phyloP scores from a whole-genome alignment of 2,329 filamentous ascomycete species.

The Colletotrichum paranaense region DNA sequence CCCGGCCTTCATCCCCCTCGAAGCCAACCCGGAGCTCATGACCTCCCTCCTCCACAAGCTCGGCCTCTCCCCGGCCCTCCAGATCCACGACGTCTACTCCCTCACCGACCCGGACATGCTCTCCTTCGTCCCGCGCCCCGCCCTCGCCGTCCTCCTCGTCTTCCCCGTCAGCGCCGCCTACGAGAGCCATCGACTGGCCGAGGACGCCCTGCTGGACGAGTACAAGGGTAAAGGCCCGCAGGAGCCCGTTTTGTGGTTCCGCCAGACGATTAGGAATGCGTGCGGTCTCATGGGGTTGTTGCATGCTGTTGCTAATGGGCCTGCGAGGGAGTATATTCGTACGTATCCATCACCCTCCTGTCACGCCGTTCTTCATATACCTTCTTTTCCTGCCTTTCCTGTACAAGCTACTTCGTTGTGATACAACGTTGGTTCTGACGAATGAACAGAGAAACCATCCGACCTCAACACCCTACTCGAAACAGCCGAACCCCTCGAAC shows the following conservation, averaged over 20 bases:
- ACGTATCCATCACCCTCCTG: slow-evolving; percentile 41
- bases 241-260: slow-evolving; percentile 92
- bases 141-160: slow-evolving; percentile 88
- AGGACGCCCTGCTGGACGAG: slow-evolving; percentile 73
- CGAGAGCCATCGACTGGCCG: slow-evolving; percentile 78
- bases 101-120: slow-evolving; percentile 88
- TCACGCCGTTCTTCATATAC: not conserved
- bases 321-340: slow-evolving; percentile 72
- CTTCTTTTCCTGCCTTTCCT: not conserved
- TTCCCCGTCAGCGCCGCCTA: slow-evolving; percentile 87
- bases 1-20: slow-evolving; percentile 68
- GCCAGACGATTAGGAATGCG: slow-evolving; percentile 92
- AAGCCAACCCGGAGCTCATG: slow-evolving; percentile 90
- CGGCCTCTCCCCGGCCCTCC: slow-evolving; percentile 80
- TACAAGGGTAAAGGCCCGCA: slow-evolving; percentile 75
- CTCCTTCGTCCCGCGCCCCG: slow-evolving; percentile 87
- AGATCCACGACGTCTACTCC: slow-evolving; percentile 92
- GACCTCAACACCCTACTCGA: slow-evolving; percentile 74
- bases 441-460: slow-evolving; percentile 56
- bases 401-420: not conserved
- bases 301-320: slow-evolving; percentile 84
- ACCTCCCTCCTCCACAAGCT: slow-evolving; percentile 84
- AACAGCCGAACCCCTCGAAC: slow-evolving; percentile 76
- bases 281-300: slow-evolving; percentile 91
- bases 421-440: not conserved